phyloP scores from a whole-genome alignment of 192 early-diverging fungal species.

The Bifiguratus adelaidae region DNA sequence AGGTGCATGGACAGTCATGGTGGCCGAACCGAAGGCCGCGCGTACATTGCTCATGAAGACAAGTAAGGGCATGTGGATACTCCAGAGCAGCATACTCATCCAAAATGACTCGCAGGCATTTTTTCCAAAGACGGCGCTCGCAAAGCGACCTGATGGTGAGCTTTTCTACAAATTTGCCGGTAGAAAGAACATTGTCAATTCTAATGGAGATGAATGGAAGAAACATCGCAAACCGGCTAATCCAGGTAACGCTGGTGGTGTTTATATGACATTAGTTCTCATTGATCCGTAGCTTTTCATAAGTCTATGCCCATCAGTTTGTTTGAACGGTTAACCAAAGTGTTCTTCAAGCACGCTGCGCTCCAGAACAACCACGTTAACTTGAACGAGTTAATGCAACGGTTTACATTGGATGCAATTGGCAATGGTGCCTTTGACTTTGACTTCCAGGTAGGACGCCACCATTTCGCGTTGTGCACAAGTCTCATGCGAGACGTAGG shows the following conservation, averaged over 20 bases:
- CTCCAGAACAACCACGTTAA: not conserved
- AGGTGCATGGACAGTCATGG: no score
- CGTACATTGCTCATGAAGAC: no score
- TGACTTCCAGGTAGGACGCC: not conserved
- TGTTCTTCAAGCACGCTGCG: conserved; percentile 5
- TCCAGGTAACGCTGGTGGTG: conserved; percentile 1
- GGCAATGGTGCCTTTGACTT: not conserved
- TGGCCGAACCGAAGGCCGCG: no score
- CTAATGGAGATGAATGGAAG: conserved; percentile 4
- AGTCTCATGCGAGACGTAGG: not conserved
- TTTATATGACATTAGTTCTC: no score
- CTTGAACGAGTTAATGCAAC: conserved; percentile 4
- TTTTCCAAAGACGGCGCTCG: no score
- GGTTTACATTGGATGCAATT: not conserved
- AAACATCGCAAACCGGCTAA: conserved; percentile 3
- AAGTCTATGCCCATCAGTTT: conserved; percentile 11
- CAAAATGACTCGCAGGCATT: no score
- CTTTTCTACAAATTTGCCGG: no score
- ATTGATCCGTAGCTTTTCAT: conserved; percentile 11
- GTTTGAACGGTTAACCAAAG: conserved; percentile 5
- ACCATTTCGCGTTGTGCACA: not conserved
- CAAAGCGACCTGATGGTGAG: no score
- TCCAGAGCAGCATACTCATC: no score
- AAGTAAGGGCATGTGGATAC: no score
- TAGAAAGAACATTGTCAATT: not conserved